A percentile compares a stretch with the other conserved stretches of the same genome.
Evolutionary conservation across 1,284 basidiomycete species (phyloP).

Genomic region (Fomitopsis schrenkii): DNA sequence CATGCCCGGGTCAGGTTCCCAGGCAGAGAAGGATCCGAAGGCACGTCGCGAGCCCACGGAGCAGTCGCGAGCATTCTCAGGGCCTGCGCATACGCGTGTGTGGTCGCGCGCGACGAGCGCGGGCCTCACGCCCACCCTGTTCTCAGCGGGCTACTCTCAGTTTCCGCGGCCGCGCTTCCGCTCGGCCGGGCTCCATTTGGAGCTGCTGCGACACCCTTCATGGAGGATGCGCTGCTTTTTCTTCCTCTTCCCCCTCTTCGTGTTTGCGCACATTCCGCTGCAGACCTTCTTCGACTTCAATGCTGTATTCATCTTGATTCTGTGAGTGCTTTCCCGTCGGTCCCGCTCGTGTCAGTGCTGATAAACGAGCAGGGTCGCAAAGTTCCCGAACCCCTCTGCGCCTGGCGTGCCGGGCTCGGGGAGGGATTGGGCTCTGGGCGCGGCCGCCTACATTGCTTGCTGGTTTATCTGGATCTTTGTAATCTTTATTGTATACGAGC

Average conservation of each 20-base stretch:
- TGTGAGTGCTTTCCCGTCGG: constrained; percentile 47
- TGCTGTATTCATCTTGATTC: constrained; percentile 68
- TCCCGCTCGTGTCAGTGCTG: not conserved
- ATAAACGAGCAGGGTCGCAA: constrained; percentile 48
- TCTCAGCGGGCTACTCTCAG: constrained; percentile 32
- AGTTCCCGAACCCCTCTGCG: constrained; percentile 62
- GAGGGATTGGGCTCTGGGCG: constrained; percentile 71
- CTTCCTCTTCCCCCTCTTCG: constrained; percentile 60
- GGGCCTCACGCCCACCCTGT: constrained; percentile 42
- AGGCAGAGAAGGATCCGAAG: constrained; percentile 28
- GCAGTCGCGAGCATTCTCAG: constrained; percentile 40
- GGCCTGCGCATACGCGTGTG: constrained; percentile 33
- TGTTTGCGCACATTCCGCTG: constrained; percentile 65
- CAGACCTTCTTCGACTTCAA: constrained; percentile 84
- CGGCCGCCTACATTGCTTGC: constrained; percentile 76
- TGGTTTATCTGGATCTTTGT: constrained; percentile 72
- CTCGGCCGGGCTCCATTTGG: constrained; percentile 56
- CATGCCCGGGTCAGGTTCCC: constrained; percentile 43
- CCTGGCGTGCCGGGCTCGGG: constrained; percentile 65
- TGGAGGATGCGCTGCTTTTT: constrained; percentile 54
- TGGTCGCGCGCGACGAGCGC: constrained; percentile 61
- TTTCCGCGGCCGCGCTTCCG: constrained; percentile 59
- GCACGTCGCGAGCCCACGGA: constrained; percentile 47
- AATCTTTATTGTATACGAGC: constrained; percentile 78
- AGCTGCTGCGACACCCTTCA: constrained; percentile 60